These are phyloP conservation scores for Coniella vitis DNA, from an alignment of 2,329 filamentous ascomycete genomes.

Conservation along the genomic window DNA sequence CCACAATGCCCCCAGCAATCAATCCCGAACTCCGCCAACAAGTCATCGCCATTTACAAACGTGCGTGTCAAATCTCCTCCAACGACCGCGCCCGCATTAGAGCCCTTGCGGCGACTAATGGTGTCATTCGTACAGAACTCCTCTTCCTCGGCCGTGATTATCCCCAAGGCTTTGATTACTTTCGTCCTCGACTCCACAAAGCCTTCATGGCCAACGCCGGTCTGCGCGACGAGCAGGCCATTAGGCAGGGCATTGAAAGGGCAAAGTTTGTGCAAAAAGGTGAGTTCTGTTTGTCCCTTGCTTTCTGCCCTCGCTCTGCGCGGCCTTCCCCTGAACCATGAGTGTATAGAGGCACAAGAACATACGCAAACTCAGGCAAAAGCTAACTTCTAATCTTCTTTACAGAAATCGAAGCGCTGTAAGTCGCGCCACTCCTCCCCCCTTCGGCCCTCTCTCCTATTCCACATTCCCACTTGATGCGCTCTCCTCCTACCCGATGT, in stretches of 20 bases:
- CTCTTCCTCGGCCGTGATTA: conserved; percentile 81
- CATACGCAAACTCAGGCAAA: too few relatives aligned
- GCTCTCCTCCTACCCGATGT: too few relatives aligned
- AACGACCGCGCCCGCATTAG: too few relatives aligned
- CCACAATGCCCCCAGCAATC: conserved; percentile 25
- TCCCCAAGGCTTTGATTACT: conserved; percentile 75
- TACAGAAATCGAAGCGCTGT: conserved; percentile 86
- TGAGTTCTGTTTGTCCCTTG: conserved; percentile 26
- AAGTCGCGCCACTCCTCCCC: conserved; percentile 34
- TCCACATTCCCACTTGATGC: not conserved
- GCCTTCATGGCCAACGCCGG: conserved; percentile 74
- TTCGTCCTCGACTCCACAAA: conserved; percentile 71
- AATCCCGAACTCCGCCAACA: conserved; percentile 61
- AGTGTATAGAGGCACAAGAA: too few relatives aligned
- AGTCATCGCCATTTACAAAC: conserved; percentile 86
- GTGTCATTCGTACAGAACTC: conserved; percentile 52
- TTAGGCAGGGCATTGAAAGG: conserved; percentile 65
- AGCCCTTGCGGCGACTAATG: too few relatives aligned
- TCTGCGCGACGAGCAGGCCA: conserved; percentile 66
- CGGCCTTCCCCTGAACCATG: too few relatives aligned
- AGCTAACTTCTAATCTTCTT: not conserved
- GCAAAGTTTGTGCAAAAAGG: conserved; percentile 91
- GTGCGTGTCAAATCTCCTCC: conserved; percentile 32
- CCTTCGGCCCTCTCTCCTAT: not conserved
- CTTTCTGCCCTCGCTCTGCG: not conserved